Evolutionary conservation across 768 basidiomycete genomes (phyloP).

Genomic region (Daedaleopsis nitida): DNA sequence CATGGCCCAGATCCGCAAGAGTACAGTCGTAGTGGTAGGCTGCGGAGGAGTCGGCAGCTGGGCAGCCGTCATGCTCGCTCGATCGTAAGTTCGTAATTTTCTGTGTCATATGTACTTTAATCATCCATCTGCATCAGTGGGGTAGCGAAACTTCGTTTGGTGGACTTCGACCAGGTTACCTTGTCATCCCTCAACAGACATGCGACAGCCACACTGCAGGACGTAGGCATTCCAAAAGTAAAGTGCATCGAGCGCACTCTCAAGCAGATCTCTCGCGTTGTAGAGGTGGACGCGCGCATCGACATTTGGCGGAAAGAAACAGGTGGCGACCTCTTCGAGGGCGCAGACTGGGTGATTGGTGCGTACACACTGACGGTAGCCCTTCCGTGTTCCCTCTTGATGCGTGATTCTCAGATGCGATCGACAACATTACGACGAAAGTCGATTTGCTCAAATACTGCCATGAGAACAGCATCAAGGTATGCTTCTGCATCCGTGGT

Average conservation of each 20-base stretch:
- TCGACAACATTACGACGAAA: slow-evolving; percentile 97
- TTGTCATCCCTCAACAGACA: slow-evolving; percentile 94
- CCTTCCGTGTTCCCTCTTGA: neutral
- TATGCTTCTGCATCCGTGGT: slow-evolving; percentile 30
- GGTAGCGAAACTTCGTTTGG: slow-evolving; percentile 72
- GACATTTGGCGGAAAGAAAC: slow-evolving; percentile 88
- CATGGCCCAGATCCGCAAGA: slow-evolving; percentile 75
- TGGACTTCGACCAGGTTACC: slow-evolving; percentile 97
- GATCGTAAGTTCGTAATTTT: slow-evolving; percentile 64
- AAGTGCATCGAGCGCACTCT: slow-evolving; percentile 68
- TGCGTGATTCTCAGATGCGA: slow-evolving; percentile 64
- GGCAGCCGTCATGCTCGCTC: slow-evolving; percentile 90
- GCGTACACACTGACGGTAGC: neutral
- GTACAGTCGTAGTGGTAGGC: slow-evolving; percentile 86
- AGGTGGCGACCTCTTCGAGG: slow-evolving; percentile 72
- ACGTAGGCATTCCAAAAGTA: slow-evolving; percentile 95
- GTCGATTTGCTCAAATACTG: slow-evolving; percentile 93
- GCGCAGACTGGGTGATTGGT: slow-evolving; percentile 95
- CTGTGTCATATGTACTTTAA: too few species aligned
- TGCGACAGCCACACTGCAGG: slow-evolving; percentile 83
- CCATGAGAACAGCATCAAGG: slow-evolving; percentile 76
- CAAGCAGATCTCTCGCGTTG: slow-evolving; percentile 79
- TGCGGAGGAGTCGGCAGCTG: slow-evolving; percentile 98
- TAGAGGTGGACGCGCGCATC: slow-evolving; percentile 79
- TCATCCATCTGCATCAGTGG: slow-evolving; percentile 46